Evolutionary conservation across 2,329 filamentous ascomycete genomes (phyloP), one percentile per base, ranked within the genome.

Genomic region (Sphaerulina musiva): DNA sequence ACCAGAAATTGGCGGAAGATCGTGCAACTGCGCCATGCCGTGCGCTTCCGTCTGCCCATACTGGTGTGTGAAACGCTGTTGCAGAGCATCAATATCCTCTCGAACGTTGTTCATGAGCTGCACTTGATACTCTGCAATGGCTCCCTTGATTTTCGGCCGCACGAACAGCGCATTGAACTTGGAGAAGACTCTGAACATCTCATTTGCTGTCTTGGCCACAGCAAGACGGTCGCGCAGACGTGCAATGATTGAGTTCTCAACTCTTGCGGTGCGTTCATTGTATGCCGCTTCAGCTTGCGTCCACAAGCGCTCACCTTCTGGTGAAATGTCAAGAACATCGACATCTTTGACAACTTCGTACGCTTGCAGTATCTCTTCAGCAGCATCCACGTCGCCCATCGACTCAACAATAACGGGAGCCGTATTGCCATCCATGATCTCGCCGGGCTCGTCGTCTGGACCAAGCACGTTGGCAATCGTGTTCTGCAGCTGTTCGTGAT

Each of bases 151-250:
- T 78, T 98, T 98, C n/a, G 93, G 93, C 56, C 93, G 84, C 53
- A 99, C 92, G 64, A 99, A 95, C 31, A 99, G 84, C 1, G 93
- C 93, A 69, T 99, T 99, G 80, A 99, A 99, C 70, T 97, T 97
- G 50, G 93, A 97, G 71, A 98, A 98, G 58, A 99, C 93, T 51
- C 95, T 87, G 72, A 99, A 99, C 93, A 98, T 99, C 73, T 98
- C 95, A 68, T 95, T 97, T 40, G 93, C 93, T 58, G 90, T 95
- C 78, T 95, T 96, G 10, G 93, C 92, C 6, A 90, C 95, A 11
- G 91, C 93, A 53, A 98, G 80, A 55, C 93, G 87, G 72, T 98
- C 93, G 66, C 93, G 82, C 32, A 98, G 78, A 51, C 90, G 82
- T 34, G 93, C 90, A 69, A 99, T 99, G 71, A 99, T 98, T 3